Evolutionary conservation across 108 stramenopile species (phyloP).

Genomic region (Mediolabrus comicus): DNA sequence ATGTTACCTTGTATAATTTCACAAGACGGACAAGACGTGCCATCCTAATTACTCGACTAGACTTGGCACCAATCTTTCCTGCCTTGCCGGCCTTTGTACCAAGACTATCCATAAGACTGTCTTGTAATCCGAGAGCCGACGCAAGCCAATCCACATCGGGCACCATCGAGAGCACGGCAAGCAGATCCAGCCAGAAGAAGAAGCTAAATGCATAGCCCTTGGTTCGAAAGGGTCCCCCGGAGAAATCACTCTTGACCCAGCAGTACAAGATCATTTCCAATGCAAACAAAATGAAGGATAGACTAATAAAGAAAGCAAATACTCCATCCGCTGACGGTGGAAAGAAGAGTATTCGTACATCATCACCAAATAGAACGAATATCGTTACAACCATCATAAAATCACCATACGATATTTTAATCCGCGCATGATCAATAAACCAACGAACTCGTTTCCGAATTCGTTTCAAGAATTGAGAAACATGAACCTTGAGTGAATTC

Average conservation of each 20-base stretch:
- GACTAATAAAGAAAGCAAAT: constrained; percentile 45
- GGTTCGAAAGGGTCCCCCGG: constrained; percentile 29
- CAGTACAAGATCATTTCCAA: constrained; percentile 54
- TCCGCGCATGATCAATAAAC: constrained; percentile 45
- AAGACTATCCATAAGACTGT: constrained; percentile 26
- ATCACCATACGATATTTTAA: constrained; percentile 60
- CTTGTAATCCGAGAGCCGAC: constrained; percentile 32
- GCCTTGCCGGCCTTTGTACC: constrained; percentile 47
- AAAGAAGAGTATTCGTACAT: constrained; percentile 52
- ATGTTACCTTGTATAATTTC: constrained; percentile 72
- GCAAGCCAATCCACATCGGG: constrained; percentile 62
- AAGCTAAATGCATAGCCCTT: constrained; percentile 58
- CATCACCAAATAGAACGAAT: constrained; percentile 65
- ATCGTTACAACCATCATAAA: constrained; percentile 66
- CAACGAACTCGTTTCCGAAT: constrained; percentile 33
- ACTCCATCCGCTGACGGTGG: constrained; percentile 44
- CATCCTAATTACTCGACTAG: constrained; percentile 65
- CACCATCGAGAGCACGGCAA: constrained; percentile 65
- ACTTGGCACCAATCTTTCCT: constrained; percentile 51
- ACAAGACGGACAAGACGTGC: constrained; percentile 69
- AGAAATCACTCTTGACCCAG: constrained; percentile 56
- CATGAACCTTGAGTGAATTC: neutral
- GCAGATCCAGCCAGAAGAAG: constrained; percentile 76
- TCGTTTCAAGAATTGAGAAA: neutral
- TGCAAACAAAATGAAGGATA: constrained; percentile 58